phyloP scores from a whole-genome alignment of 176 grass and related monocot genomes.

The Zea luxurians region DNA sequence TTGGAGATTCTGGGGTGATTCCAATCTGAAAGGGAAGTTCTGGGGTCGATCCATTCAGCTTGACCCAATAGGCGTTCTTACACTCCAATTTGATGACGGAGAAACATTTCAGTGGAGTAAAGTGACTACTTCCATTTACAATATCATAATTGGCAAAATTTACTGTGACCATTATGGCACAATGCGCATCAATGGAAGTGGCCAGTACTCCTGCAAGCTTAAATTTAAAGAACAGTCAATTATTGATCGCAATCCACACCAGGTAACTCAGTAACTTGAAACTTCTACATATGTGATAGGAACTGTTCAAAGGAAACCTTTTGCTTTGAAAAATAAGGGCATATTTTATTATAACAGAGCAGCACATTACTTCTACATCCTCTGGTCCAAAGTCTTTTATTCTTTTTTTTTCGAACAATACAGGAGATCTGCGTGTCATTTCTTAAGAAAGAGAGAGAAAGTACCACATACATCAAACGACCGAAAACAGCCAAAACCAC shows the following conservation, averaged over 20 bases:
- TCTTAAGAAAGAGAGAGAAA: too few relatives aligned
- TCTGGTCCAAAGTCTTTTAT: neutral
- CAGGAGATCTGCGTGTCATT: too few relatives aligned
- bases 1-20: constrained; percentile 94
- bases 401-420: neutral
- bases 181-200: constrained; percentile 88
- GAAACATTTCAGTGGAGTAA: constrained; percentile 96
- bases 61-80: constrained; percentile 89
- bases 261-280: constrained; percentile 53
- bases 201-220: constrained; percentile 89
- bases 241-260: constrained; percentile 88
- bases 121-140: constrained; percentile 98
- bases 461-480: too few relatives aligned
- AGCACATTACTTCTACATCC: neutral
- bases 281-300: constrained; percentile 16
- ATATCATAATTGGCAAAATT: constrained; percentile 99
- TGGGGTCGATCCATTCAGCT: constrained; percentile 98
- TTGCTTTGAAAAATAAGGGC: constrained; percentile 17
- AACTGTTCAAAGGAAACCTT: neutral
- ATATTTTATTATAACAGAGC: neutral
- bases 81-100: constrained; percentile 92
- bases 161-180: constrained; percentile 98
- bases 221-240: constrained; percentile 98
- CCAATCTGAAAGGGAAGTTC: constrained; percentile 96
- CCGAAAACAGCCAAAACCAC: too few relatives aligned